Conservation (phyloP, 257 asterid species). For the Lycium barbarum region DNA sequence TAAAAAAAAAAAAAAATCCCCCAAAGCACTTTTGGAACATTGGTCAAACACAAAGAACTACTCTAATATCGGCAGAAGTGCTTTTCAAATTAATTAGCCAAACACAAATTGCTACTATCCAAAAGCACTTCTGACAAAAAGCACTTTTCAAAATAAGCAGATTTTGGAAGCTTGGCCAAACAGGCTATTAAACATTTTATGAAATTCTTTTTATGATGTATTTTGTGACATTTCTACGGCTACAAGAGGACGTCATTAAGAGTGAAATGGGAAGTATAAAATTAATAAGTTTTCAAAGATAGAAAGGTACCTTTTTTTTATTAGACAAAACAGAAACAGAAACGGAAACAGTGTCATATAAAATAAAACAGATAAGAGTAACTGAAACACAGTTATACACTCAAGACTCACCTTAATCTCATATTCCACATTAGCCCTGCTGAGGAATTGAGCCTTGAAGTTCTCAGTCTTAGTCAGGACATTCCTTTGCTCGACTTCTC, state of each 20-base stretch:
- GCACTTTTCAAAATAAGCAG: too few species aligned
- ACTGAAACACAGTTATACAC: background rate
- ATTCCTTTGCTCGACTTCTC: slow-evolving; percentile 61
- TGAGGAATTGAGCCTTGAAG: slow-evolving; percentile 61
- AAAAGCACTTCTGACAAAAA: background rate
- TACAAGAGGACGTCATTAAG: background rate
- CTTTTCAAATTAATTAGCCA: too few species aligned
- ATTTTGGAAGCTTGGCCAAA: too few species aligned
- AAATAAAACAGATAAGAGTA: background rate
- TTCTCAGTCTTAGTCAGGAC: slow-evolving; percentile 55
- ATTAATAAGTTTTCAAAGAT: background rate
- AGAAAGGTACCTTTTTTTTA: background rate
- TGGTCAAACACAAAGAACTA: too few species aligned
- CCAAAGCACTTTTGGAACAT: too few species aligned
- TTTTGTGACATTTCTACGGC: background rate
- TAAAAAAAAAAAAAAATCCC: too few species aligned
- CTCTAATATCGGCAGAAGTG: too few species aligned
- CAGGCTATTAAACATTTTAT: background rate
- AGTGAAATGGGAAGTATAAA: background rate
- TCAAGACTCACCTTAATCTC: slow-evolving; percentile 52
- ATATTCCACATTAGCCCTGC: slow-evolving; percentile 64
- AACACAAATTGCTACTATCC: too few species aligned
- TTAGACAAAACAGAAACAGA: background rate
- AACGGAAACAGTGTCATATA: background rate
- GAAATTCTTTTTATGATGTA: background rate